These are phyloP conservation scores for Paecilomyces niveus DNA, from an alignment of 2,329 filamentous ascomycete genomes.

Conservation along the genomic window DNA sequence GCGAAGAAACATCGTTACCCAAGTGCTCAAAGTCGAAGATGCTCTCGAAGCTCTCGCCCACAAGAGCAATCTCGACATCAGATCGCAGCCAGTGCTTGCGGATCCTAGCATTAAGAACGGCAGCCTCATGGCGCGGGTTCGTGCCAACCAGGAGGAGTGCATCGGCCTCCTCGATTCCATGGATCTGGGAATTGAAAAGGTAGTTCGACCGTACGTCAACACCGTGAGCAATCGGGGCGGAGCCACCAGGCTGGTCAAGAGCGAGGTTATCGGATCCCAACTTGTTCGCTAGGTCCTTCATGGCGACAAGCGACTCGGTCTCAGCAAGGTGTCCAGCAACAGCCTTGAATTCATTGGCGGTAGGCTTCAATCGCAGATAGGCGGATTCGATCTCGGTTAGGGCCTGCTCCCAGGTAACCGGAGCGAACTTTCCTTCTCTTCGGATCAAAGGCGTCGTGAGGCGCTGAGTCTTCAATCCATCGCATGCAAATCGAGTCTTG, in stretches of 20 bases:
- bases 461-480: conserved; percentile 92
- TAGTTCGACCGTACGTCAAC: conserved; percentile 92
- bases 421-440: conserved; percentile 82
- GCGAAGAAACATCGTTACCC: conserved; percentile 66
- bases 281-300: conserved; percentile 96
- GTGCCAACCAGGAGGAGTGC: conserved; percentile 86
- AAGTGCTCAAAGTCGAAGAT: conserved; percentile 95
- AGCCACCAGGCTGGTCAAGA: conserved; percentile 80
- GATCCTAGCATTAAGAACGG: conserved; percentile 91
- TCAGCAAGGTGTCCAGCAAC: conserved; percentile 88
- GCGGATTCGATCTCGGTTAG: conserved; percentile 78
- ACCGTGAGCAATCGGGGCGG: conserved; percentile 80
- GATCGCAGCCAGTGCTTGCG: conserved; percentile 97
- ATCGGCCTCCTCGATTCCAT: conserved; percentile 89
- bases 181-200: conserved; percentile 92
- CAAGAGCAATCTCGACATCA: conserved; percentile 83
- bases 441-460: conserved; percentile 88
- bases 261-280: conserved; percentile 94
- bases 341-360: conserved; percentile 92
- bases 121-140: conserved; percentile 91
- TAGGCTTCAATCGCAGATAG: conserved; percentile 69
- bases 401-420: conserved; percentile 92
- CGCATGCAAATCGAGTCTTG: conserved; percentile 93
- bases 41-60: conserved; percentile 85
- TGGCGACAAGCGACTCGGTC: conserved; percentile 86